A percentile compares a stretch with the other conserved stretches of the same genome.
These are phyloP conservation scores for Hyaloscypha bicolor DNA, from an alignment of 495 filamentous ascomycete species.

Conservation along the genomic window DNA sequence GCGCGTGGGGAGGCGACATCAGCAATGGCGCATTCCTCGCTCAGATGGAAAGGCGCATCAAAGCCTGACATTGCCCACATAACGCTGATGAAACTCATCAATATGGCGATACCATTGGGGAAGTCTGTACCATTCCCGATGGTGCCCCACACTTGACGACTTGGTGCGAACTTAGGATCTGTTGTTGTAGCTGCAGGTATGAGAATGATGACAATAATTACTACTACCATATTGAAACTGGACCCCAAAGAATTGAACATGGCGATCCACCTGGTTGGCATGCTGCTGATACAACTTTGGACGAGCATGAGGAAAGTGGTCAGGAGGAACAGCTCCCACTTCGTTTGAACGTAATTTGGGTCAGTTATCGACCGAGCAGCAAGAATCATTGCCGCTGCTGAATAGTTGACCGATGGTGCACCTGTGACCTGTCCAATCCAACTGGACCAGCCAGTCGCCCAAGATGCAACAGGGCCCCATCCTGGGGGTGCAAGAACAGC, in stretches of 20 bases:
- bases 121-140: conserved; percentile 69
- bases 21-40: conserved; percentile 76
- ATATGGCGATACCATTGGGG: conserved; percentile 65
- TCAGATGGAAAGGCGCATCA: conserved; percentile 72
- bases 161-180: conserved; percentile 60
- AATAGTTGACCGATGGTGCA: conserved; percentile 55
- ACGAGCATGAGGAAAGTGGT: conserved; percentile 67
- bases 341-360: conserved; percentile 61
- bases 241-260: conserved; percentile 72
- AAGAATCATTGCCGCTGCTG: conserved; percentile 67
- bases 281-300: conserved; percentile 68
- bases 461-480: conserved; percentile 74
- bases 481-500: conserved; percentile 73
- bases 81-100: conserved; percentile 73
- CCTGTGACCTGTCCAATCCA: conserved; percentile 71
- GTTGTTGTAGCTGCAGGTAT: conserved; percentile 62
- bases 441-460: conserved; percentile 74
- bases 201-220: conserved; percentile 65
- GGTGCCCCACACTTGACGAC: conserved; percentile 61
- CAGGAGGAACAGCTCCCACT: conserved; percentile 70
- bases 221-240: conserved; percentile 69
- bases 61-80: conserved; percentile 61
- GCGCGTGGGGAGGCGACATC: conserved; percentile 72
- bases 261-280: conserved; percentile 73
- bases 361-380: conserved; percentile 67